phyloP scores from a whole-genome alignment of 2,329 filamentous ascomycete species.

The Stachybotrys echinatus region DNA sequence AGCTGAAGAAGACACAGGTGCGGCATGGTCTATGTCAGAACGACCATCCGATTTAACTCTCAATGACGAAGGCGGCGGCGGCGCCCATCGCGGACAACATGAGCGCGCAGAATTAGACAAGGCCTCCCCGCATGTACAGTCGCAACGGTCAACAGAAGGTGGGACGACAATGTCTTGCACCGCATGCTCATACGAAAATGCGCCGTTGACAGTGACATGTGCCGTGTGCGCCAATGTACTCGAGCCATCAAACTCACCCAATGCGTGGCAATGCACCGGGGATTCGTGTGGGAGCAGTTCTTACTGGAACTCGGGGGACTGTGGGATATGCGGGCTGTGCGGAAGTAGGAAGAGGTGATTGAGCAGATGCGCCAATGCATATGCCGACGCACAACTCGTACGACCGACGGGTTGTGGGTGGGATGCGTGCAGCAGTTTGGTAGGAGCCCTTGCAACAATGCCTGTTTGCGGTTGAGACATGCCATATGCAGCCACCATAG shows the following conservation, averaged over 20 bases:
- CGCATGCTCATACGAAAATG: constrained; percentile 66
- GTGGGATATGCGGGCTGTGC: constrained; percentile 65
- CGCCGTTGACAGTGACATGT: constrained; percentile 51
- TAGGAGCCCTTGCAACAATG: too few species aligned
- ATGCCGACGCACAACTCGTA: not conserved
- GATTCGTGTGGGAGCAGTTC: constrained; percentile 45
- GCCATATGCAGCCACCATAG: too few species aligned
- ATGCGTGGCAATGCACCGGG: constrained; percentile 60
- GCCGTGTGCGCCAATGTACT: constrained; percentile 67
- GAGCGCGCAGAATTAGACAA: too few species aligned
- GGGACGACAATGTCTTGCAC: constrained; percentile 34
- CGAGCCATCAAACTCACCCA: constrained; percentile 42
- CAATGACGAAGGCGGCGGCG: not conserved
- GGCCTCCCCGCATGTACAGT: not conserved
- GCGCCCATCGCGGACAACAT: not conserved
- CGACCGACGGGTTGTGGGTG: too few species aligned
- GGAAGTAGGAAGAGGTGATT: constrained; percentile 35
- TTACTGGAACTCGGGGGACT: constrained; percentile 67
- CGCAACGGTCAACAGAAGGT: not conserved
- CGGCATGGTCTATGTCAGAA: not conserved
- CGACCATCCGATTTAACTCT: not conserved
- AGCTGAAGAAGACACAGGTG: not conserved
- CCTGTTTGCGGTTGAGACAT: too few species aligned
- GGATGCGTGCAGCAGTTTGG: too few species aligned
- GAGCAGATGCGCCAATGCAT: not conserved